A percentile compares a stretch with the other conserved stretches of the same genome.
These are phyloP conservation scores for Ustilago loliicola DNA, from an alignment of 1,284 basidiomycete genomes.

Conservation along the genomic window DNA sequence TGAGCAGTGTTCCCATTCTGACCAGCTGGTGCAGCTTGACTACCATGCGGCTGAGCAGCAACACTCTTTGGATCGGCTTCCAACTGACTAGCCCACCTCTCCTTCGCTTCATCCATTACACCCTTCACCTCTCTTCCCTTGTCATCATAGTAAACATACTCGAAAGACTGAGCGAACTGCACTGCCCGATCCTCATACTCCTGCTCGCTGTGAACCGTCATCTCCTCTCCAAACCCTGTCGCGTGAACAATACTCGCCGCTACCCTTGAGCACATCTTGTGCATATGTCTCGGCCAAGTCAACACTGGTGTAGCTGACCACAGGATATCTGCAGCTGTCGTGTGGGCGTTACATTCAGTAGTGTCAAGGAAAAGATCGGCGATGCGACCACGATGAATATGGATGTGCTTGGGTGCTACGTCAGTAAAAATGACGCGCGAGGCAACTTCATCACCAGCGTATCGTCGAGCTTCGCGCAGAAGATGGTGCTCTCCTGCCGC, in stretches of 20 bases:
- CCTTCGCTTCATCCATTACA: conserved; percentile 6
- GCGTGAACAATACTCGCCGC: conserved; percentile 76
- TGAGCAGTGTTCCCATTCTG: neutral
- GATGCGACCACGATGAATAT: conserved; percentile 75
- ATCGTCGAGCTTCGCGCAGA: conserved; percentile 73
- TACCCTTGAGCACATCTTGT: conserved; percentile 78
- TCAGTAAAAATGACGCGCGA: conserved; percentile 76
- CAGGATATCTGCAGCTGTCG: conserved; percentile 76
- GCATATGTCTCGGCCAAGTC: conserved; percentile 75
- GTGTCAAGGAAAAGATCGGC: conserved; percentile 78
- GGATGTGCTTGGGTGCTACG: conserved; percentile 75
- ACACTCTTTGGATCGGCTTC: conserved; percentile 46
- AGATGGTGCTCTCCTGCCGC: conserved; percentile 75
- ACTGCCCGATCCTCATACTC: conserved; percentile 77
- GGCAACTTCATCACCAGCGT: conserved; percentile 76
- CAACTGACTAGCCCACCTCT: conserved; percentile 35
- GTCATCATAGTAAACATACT: conserved; percentile 65
- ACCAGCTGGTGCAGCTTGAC: neutral
- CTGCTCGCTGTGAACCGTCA: conserved; percentile 74
- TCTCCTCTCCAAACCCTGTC: conserved; percentile 75
- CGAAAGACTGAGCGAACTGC: conserved; percentile 72
- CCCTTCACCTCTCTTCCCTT: conserved; percentile 21
- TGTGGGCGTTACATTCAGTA: conserved; percentile 78
- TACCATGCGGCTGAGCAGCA: conserved; percentile 43
- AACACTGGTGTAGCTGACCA: conserved; percentile 78